phyloP scores from a whole-genome alignment of 2,329 filamentous ascomycete species.

The Neofusicoccum sp. region DNA sequence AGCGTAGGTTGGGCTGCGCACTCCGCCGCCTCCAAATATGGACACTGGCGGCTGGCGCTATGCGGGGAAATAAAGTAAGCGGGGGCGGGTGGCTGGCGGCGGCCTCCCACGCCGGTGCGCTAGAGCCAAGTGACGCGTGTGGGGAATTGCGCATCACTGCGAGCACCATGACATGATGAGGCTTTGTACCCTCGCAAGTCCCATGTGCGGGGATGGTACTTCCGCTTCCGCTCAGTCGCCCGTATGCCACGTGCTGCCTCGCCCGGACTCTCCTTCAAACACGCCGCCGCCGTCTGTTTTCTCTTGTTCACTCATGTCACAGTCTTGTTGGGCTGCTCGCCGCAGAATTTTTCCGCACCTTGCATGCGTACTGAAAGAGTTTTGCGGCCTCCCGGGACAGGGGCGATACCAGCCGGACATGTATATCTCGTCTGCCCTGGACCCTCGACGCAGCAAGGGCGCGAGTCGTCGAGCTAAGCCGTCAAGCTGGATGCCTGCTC shows the following conservation, averaged over 20 bases:
- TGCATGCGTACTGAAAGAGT: not conserved
- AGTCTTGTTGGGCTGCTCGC: not conserved
- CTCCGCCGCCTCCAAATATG: not conserved
- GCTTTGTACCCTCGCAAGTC: slow-evolving; percentile 6
- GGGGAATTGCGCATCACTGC: slow-evolving; percentile 3
- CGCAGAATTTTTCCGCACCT: not conserved
- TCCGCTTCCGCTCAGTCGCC: not conserved
- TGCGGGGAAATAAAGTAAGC: slow-evolving; percentile 22
- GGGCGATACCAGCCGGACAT: not conserved
- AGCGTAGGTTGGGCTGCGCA: not conserved
- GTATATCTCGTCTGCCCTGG: not conserved
- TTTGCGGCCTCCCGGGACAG: not conserved
- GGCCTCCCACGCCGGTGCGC: slow-evolving; percentile 8
- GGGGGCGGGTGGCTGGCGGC: slow-evolving; percentile 16
- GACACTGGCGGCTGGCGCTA: not conserved
- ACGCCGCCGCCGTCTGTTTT: not conserved
- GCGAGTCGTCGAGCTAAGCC: slow-evolving; percentile 1
- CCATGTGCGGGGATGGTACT: slow-evolving; percentile 8
- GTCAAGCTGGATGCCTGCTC: slow-evolving; percentile 2
- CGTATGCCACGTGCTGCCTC: not conserved
- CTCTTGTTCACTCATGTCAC: too few relatives aligned
- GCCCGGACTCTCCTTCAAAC: not conserved
- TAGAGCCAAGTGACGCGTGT: slow-evolving; percentile 15
- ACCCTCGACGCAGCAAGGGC: not conserved
- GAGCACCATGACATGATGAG: slow-evolving; percentile 10